A percentile compares a stretch with the other conserved stretches of the same genome.
These are phyloP conservation scores for Stipa capillata DNA, from an alignment of 176 grass and related monocot genomes.

Conservation along the genomic window DNA sequence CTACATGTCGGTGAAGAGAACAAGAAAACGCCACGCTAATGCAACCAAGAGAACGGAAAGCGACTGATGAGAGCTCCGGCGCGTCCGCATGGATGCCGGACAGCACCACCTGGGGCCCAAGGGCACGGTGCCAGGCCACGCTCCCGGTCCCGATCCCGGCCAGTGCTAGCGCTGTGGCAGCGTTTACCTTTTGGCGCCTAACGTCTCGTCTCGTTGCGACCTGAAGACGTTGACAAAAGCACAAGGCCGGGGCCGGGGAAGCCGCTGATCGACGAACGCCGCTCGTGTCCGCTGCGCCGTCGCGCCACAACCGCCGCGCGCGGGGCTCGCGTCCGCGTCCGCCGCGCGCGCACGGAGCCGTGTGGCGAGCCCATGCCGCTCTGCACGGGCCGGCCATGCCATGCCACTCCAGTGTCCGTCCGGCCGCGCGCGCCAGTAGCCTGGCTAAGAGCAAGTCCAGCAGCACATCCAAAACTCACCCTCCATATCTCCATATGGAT, in stretches of 20 bases:
- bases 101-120: slow-evolving; percentile 5
- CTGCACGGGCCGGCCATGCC: neutral
- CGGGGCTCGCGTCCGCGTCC: too few species aligned
- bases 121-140: neutral
- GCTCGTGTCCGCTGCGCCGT: too few species aligned
- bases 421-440: neutral
- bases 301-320: too few species aligned
- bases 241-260: too few species aligned
- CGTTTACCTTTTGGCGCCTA: too few species aligned
- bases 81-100: neutral
- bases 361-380: neutral
- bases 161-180: too few species aligned
- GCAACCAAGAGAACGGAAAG: slow-evolving; percentile 11
- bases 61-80: slow-evolving; percentile 2
- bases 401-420: neutral
- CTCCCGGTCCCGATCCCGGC: too few species aligned
- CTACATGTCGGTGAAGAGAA: neutral
- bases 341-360: too few species aligned
- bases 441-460: neutral
- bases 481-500: too few species aligned
- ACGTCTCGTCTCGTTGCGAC: too few species aligned
- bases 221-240: neutral
- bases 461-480: too few species aligned
- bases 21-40: neutral
- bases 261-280: too few species aligned